A percentile compares a stretch with the other conserved stretches of the same genome.
Conservation (phyloP, 1,284 basidiomycete species). For the Ganoderma sp. region DNA sequence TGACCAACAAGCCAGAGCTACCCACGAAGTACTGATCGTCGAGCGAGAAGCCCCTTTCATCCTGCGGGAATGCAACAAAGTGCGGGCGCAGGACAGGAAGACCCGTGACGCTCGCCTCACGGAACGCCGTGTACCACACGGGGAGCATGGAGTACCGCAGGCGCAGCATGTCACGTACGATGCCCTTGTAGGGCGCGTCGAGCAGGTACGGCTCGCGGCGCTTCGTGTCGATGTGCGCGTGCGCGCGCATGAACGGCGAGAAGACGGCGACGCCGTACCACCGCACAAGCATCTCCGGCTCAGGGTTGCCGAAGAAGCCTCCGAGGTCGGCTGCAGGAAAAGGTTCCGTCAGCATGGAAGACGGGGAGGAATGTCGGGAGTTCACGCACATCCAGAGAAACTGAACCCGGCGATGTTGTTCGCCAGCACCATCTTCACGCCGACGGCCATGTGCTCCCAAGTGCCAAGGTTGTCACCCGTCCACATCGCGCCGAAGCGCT, state of each 20-base stretch:
- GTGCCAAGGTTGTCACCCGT: slow-evolving; percentile 98
- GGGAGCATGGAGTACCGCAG: slow-evolving; percentile 90
- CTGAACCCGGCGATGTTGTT: slow-evolving; percentile 94
- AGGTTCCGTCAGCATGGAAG: slow-evolving; percentile 4
- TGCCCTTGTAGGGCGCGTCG: slow-evolving; percentile 86
- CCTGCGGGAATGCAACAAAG: slow-evolving; percentile 91
- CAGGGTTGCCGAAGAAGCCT: slow-evolving; percentile 98
- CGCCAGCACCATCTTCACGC: slow-evolving; percentile 92
- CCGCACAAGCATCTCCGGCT: slow-evolving; percentile 91
- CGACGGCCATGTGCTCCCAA: slow-evolving; percentile 96
- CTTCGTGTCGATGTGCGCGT: slow-evolving; percentile 98
- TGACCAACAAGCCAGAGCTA: slow-evolving; percentile 87
- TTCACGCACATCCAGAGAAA: slow-evolving; percentile 82
- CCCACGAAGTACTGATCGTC: slow-evolving; percentile 98
- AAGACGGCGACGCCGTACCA: slow-evolving; percentile 98
- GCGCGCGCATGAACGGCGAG: slow-evolving; percentile 97
- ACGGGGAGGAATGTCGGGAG: background rate
- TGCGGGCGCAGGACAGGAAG: slow-evolving; percentile 90
- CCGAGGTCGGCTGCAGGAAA: slow-evolving; percentile 84
- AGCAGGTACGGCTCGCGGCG: slow-evolving; percentile 94
- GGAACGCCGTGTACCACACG: slow-evolving; percentile 97
- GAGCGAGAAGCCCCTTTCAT: slow-evolving; percentile 82
- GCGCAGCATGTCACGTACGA: slow-evolving; percentile 81
- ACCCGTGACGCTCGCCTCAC: slow-evolving; percentile 81
- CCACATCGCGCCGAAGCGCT: slow-evolving; percentile 97